Conservation (phyloP, 2,329 filamentous ascomycete genomes). For the Amauroascus niger region DNA sequence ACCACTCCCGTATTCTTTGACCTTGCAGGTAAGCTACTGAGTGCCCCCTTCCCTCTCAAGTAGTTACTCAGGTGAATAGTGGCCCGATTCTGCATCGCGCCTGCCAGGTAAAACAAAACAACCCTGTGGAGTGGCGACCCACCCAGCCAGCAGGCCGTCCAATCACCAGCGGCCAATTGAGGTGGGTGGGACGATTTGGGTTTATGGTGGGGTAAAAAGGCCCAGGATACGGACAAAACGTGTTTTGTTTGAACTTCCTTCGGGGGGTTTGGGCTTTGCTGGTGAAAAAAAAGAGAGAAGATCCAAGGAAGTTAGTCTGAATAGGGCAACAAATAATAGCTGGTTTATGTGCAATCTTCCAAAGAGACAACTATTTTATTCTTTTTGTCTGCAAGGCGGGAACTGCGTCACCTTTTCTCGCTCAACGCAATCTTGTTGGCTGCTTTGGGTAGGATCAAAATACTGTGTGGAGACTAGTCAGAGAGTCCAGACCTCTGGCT, state of each 20-base stretch:
- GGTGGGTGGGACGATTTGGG: not conserved
- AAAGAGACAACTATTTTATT: no score
- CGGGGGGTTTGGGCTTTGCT: no score
- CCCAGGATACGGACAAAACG: not conserved
- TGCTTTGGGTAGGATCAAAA: no score
- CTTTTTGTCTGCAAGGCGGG: no score
- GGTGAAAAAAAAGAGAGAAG: no score
- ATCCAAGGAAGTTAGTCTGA: no score
- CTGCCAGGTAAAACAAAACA: not conserved
- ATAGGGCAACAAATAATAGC: no score
- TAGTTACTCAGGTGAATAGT: not conserved
- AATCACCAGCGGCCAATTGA: not conserved
- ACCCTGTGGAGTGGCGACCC: not conserved
- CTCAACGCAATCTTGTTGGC: no score
- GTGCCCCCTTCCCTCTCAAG: not conserved
- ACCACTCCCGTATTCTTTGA: not conserved
- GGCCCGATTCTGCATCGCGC: not conserved
- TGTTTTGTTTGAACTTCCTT: not conserved
- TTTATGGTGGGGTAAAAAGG: constrained; percentile 2
- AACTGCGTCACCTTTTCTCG: no score
- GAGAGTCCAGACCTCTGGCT: no score
- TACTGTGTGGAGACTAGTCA: no score
- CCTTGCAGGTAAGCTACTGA: not conserved
- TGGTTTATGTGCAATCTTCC: no score
- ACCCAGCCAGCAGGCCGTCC: not conserved